phyloP scores from a whole-genome alignment of 192 early-diverging fungal genomes.

The Dispira parvispora region DNA sequence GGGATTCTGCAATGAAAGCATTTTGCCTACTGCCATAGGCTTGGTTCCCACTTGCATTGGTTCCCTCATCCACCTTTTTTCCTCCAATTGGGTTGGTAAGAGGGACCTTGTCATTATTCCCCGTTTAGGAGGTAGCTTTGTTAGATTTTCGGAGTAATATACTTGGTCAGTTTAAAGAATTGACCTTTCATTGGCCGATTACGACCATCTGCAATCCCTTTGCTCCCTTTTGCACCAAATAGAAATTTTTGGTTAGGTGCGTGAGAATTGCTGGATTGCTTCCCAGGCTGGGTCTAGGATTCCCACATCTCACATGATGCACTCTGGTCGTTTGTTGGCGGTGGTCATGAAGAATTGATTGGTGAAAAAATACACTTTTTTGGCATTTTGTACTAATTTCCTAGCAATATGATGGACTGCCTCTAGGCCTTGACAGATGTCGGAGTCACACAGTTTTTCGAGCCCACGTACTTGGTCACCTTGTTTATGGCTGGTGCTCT shows the following conservation, averaged over 20 bases:
- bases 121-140: neutral
- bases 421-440: too few species aligned
- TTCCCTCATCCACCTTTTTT: neutral
- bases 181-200: neutral
- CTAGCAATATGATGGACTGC: too few species aligned
- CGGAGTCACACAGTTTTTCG: too few species aligned
- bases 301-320: neutral
- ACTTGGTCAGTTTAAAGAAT: neutral
- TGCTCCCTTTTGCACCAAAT: neutral
- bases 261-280: too few species aligned
- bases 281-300: neutral
- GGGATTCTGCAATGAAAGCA: neutral
- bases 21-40: neutral
- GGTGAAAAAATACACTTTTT: neutral
- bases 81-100: neutral
- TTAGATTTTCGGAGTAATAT: neutral
- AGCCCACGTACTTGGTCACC: too few species aligned
- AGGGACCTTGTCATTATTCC: neutral
- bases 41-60: neutral
- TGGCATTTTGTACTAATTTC: too few species aligned
- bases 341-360: neutral
- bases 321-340: neutral
- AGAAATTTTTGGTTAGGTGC: too few species aligned
- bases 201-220: neutral
- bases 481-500: too few species aligned